These are phyloP conservation scores for Aspergillus indologenus DNA, from an alignment of 495 filamentous ascomycete species.

Conservation along the genomic window DNA sequence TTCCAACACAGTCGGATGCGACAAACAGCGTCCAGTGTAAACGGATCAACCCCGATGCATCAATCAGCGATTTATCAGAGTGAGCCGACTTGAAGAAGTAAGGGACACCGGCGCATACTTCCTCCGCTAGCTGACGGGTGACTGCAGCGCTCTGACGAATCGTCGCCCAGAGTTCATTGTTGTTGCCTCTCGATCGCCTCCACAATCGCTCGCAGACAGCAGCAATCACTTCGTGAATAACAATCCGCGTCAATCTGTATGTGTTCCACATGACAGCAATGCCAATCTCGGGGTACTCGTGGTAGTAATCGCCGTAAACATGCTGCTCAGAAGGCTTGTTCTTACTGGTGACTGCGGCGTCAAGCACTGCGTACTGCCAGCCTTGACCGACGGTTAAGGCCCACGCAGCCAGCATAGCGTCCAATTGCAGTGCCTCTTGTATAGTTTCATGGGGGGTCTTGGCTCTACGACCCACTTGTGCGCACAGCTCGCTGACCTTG, in stretches of 20 bases:
- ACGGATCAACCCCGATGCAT: slow-evolving; percentile 5
- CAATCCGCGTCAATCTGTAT: slow-evolving; percentile 11
- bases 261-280: slow-evolving; percentile 9
- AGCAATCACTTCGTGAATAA: slow-evolving; percentile 6
- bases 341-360: background rate
- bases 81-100: background rate
- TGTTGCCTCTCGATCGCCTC: background rate
- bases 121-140: slow-evolving; percentile 5
- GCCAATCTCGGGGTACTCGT: slow-evolving; percentile 8
- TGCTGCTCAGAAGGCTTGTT: background rate
- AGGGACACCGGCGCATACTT: slow-evolving; percentile 9
- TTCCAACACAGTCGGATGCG: slow-evolving; percentile 4
- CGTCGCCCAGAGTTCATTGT: slow-evolving; percentile 1
- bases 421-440: slow-evolving; percentile 7
- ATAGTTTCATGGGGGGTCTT: slow-evolving; percentile 1
- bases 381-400: slow-evolving; percentile 1
- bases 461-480: background rate
- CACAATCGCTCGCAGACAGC: slow-evolving; percentile 3
- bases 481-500: slow-evolving; percentile 11
- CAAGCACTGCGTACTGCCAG: slow-evolving; percentile 6
- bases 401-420: slow-evolving; percentile 9
- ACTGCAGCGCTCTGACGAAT: background rate
- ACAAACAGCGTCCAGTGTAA: slow-evolving; percentile 11
- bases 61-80: background rate
- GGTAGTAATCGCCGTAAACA: slow-evolving; percentile 9